A percentile compares a stretch with the other conserved stretches of the same genome.
phyloP scores from a whole-genome alignment of 257 asterid genomes.

The Leptodermis oblonga region DNA sequence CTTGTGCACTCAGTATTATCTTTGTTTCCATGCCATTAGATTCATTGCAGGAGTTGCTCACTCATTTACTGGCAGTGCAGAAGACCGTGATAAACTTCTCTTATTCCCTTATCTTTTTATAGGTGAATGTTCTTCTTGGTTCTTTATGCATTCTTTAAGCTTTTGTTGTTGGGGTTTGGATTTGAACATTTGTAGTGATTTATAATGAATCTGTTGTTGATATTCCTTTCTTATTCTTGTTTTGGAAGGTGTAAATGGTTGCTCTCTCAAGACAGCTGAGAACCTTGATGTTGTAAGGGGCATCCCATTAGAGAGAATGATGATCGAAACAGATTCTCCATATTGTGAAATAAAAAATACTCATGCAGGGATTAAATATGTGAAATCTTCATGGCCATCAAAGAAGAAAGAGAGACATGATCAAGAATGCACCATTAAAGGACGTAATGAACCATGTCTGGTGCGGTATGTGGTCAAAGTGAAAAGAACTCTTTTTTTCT shows the following conservation, averaged over 20 bases:
- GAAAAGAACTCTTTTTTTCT: neutral
- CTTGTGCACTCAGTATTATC: conserved; percentile 6
- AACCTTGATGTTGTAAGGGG: conserved; percentile 87
- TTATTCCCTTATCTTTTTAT: conserved; percentile 60
- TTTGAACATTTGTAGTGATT: neutral
- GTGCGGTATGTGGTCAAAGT: conserved; percentile 44
- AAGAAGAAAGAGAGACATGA: conserved; percentile 90
- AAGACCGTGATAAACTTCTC: conserved; percentile 78
- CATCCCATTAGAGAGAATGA: conserved; percentile 70
- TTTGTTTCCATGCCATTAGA: conserved; percentile 33
- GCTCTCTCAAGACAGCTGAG: conserved; percentile 76
- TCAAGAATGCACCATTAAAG: conserved; percentile 72
- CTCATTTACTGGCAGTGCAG: conserved; percentile 87
- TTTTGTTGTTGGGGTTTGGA: conserved; percentile 5
- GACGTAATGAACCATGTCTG: conserved; percentile 94
- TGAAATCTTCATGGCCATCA: conserved; percentile 81
- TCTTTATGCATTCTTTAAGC: conserved; percentile 16
- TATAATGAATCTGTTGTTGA: neutral
- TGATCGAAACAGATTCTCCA: conserved; percentile 98
- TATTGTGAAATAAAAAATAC: conserved; percentile 92
- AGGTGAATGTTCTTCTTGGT: conserved; percentile 41
- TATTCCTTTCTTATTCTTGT: conserved; percentile 10
- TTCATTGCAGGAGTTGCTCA: conserved; percentile 84
- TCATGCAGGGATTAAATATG: conserved; percentile 68
- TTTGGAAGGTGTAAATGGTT: conserved; percentile 71